These are phyloP conservation scores for Saccharomyces kudriavzevii DNA, from an alignment of 805 yeast genomes.

Conservation along the genomic window DNA sequence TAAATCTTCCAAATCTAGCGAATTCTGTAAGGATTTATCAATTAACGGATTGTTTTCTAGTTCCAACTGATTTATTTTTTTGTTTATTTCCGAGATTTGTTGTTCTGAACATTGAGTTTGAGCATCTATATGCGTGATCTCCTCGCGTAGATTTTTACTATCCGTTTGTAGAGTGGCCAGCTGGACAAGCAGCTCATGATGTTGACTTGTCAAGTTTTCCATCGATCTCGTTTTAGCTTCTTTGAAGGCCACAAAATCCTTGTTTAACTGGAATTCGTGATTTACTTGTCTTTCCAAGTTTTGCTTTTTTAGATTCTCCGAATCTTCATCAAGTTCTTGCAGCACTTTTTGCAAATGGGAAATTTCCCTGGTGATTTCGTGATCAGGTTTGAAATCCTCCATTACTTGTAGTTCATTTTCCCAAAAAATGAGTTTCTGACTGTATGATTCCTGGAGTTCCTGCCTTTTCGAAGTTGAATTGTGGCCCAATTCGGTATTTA, in stretches of 20 bases:
- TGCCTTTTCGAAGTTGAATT: background rate
- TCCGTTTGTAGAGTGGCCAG: conserved; percentile 8
- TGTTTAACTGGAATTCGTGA: conserved; percentile 11
- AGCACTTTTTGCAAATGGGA: conserved; percentile 23
- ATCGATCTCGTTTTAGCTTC: conserved; percentile 18
- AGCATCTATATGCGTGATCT: background rate
- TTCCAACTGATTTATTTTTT: conserved; percentile 6
- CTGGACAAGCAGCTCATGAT: conserved; percentile 10
- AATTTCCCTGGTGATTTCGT: conserved; percentile 22
- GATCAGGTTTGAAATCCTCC: conserved; percentile 27
- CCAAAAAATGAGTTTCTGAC: conserved; percentile 3
- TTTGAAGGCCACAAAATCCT: conserved; percentile 19
- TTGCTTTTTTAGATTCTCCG: conserved; percentile 7
- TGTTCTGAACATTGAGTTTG: background rate
- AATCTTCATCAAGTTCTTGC: conserved; percentile 9
- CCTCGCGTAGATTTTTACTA: background rate
- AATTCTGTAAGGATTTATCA: conserved; percentile 1
- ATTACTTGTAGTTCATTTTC: conserved; percentile 17
- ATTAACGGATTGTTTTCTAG: background rate
- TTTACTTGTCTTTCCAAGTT: conserved; percentile 9
- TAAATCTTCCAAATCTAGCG: conserved; percentile 11
- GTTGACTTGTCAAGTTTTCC: conserved; percentile 14
- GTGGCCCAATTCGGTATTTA: background rate
- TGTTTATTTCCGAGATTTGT: background rate
- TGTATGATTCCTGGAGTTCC: background rate